These are phyloP conservation scores for Hortiboletus campestris DNA, from an alignment of 768 basidiomycete species.

Conservation along the genomic window DNA sequence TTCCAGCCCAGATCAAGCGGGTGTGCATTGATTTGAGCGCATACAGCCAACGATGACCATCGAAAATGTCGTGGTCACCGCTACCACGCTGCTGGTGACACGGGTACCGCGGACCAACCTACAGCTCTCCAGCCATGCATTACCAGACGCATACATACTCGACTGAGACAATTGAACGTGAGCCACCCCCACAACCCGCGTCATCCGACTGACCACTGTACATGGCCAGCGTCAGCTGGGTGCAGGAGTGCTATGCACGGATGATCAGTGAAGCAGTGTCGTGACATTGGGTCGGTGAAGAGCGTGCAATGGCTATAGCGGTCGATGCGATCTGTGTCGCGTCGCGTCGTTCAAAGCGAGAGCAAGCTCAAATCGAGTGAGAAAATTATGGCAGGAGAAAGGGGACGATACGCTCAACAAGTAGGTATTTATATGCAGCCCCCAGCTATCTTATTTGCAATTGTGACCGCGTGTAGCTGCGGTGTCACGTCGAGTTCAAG, in stretches of 20 bases:
- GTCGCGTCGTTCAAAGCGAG: not conserved
- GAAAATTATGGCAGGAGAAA: not conserved
- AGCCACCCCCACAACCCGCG: constrained; percentile 8
- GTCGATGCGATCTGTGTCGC: not conserved
- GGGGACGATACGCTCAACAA: no score
- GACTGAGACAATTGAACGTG: constrained; percentile 3
- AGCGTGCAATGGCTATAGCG: not conserved
- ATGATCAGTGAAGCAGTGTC: not conserved
- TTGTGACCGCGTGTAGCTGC: not conserved
- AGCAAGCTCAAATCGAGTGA: not conserved
- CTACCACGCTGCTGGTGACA: not conserved
- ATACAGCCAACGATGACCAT: not conserved
- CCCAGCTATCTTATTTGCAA: no score
- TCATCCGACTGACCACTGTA: constrained; percentile 4
- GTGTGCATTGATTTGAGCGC: not conserved
- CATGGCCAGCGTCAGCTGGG: constrained; percentile 3
- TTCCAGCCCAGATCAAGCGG: not conserved
- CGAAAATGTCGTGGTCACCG: not conserved
- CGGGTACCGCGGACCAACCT: not conserved
- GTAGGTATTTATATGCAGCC: not conserved
- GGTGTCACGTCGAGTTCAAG: not conserved
- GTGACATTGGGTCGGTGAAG: not conserved
- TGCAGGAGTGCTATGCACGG: constrained; percentile 9
- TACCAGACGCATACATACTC: not conserved
- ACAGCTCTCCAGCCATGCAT: not conserved